These are phyloP conservation scores for Chaetomium sp. DNA, from an alignment of 2,329 filamentous ascomycete species.

Conservation along the genomic window DNA sequence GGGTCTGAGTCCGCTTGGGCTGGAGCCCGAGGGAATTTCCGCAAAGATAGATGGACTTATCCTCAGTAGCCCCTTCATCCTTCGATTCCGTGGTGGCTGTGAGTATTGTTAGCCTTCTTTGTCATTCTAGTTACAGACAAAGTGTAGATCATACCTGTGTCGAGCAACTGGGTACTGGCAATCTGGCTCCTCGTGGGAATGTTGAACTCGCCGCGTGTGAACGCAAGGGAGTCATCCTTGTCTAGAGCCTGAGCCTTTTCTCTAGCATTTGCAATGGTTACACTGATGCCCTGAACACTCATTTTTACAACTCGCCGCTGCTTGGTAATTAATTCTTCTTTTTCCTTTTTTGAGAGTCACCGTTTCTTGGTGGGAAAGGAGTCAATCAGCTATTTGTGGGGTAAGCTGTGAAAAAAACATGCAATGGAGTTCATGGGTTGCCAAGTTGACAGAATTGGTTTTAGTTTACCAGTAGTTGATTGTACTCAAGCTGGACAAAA, in stretches of 20 bases:
- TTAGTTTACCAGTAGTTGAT: too few species aligned
- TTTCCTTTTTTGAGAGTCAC: too few species aligned
- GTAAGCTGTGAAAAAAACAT: too few species aligned
- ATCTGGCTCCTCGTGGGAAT: slow-evolving; percentile 25
- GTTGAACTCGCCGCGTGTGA: slow-evolving; percentile 24
- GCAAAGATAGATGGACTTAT: slow-evolving; percentile 59
- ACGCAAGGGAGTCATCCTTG: slow-evolving; percentile 21
- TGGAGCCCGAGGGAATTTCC: slow-evolving; percentile 76
- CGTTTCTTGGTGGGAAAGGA: too few species aligned
- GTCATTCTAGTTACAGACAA: slow-evolving; percentile 11
- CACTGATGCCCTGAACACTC: not conserved
- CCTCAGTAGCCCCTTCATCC: slow-evolving; percentile 2
- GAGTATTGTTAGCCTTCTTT: not conserved
- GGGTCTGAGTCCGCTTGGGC: slow-evolving; percentile 56
- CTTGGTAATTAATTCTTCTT: too few species aligned
- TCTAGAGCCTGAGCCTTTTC: slow-evolving; percentile 20
- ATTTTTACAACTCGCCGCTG: not conserved
- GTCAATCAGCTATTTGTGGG: too few species aligned
- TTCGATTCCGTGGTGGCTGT: slow-evolving; percentile 6
- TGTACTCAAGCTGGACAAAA: too few species aligned
- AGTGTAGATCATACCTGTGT: slow-evolving; percentile 17
- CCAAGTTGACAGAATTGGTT: too few species aligned
- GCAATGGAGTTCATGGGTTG: too few species aligned
- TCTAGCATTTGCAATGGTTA: slow-evolving; percentile 8
- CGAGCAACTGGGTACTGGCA: slow-evolving; percentile 21